Percentiles rank a stretch among this genome's conserved stretches.
Evolutionary conservation across 2,329 filamentous ascomycete genomes (phyloP).

Genomic region (Aspergillus ochraceoroseus): DNA sequence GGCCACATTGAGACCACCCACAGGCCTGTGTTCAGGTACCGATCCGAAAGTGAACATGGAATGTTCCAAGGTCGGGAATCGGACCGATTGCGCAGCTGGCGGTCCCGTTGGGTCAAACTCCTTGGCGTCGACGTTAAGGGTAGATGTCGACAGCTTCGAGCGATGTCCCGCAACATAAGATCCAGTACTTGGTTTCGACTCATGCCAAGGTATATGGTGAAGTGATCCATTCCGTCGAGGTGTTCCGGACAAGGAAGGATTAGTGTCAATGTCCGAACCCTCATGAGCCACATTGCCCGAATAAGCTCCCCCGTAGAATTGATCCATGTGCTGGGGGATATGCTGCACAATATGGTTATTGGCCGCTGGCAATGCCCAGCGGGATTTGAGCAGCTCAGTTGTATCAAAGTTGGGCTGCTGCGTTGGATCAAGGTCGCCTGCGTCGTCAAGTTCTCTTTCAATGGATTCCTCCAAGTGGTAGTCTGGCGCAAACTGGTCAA

Average conservation of each 20-base stretch:
- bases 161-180: conserved; percentile 52
- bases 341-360: conserved; percentile 25
- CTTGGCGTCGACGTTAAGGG: conserved; percentile 81
- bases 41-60: conserved; percentile 31
- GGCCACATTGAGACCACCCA: conserved; percentile 60
- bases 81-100: conserved; percentile 47
- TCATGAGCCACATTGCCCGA: conserved; percentile 44
- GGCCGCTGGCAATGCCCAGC: conserved; percentile 38
- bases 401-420: conserved; percentile 23
- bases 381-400: conserved; percentile 32
- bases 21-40: conserved; percentile 28
- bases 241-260: conserved; percentile 66
- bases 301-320: conserved; percentile 34
- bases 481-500: conserved; percentile 62
- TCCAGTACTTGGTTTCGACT: conserved; percentile 29
- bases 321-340: conserved; percentile 29
- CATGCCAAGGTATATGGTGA: conserved; percentile 34
- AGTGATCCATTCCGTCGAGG: conserved; percentile 41
- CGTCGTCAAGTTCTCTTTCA: conserved; percentile 72
- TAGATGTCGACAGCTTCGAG: conserved; percentile 67
- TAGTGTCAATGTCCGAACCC: conserved; percentile 65
- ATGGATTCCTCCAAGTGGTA: conserved; percentile 79
- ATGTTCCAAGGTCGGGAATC: conserved; percentile 33
- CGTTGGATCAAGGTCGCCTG: conserved; percentile 54
- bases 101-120: conserved; percentile 69